Evolutionary conservation across 768 basidiomycete species (phyloP).

Genomic region (Gloeophyllum trabeum): DNA sequence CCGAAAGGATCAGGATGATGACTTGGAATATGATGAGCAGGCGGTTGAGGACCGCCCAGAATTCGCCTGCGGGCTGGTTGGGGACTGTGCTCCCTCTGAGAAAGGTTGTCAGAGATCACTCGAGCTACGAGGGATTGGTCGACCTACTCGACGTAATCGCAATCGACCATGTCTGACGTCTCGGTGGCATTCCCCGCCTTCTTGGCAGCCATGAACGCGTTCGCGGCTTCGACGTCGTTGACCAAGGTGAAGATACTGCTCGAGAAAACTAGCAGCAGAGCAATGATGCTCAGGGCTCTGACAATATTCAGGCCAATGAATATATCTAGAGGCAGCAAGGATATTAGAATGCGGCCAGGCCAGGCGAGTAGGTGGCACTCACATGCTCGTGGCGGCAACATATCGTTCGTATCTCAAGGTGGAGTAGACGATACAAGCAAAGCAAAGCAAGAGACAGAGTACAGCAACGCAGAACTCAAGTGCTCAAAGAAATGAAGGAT

Average conservation of each 20-base stretch:
- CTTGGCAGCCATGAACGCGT: conserved; percentile 39
- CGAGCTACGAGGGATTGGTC: conserved; percentile 3
- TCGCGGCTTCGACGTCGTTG: conserved; percentile 65
- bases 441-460: too few species aligned
- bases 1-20: conserved; percentile 70
- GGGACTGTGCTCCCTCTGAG: conserved; percentile 72
- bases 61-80: conserved; percentile 81
- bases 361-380: conserved; percentile 12
- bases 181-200: conserved; percentile 17
- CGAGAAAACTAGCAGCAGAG: conserved; percentile 69
- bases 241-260: conserved; percentile 69
- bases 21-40: conserved; percentile 83
- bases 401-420: conserved; percentile 7
- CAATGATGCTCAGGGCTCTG: conserved; percentile 70
- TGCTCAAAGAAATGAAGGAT: too few species aligned
- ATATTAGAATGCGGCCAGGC: neutral
- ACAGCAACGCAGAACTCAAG: too few species aligned
- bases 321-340: conserved; percentile 25
- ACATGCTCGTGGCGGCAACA: conserved; percentile 39
- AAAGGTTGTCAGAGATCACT: conserved; percentile 1
- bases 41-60: conserved; percentile 86
- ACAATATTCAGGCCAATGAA: conserved; percentile 76
- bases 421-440: too few species aligned
- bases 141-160: conserved; percentile 71
- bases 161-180: conserved; percentile 31